phyloP scores from a whole-genome alignment of 306 rosid genomes.

The Inga oerstediana region DNA sequence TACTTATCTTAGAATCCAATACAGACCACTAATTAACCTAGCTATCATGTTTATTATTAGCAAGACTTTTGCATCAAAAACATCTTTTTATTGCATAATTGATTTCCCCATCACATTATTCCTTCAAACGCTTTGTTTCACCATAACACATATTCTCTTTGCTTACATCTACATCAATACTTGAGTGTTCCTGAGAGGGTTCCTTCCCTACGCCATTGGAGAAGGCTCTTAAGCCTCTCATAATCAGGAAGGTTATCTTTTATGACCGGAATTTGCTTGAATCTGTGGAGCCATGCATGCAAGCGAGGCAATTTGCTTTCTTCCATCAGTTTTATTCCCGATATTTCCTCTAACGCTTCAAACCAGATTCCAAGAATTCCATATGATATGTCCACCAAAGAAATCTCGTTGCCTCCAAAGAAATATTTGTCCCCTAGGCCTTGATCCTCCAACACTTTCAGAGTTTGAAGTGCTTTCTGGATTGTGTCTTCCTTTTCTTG shows the following conservation, averaged over 20 bases:
- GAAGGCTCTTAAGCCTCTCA: conserved; percentile 5
- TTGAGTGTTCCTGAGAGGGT: not conserved
- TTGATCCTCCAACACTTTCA: conserved; percentile 32
- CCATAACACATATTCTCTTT: not conserved
- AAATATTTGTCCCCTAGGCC: conserved; percentile 25
- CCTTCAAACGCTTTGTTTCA: not conserved
- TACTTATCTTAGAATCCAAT: not conserved
- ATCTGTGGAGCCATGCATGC: conserved; percentile 15
- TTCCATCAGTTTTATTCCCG: conserved; percentile 30
- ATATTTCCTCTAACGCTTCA: conserved; percentile 22
- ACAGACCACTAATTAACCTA: not conserved
- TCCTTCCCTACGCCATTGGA: conserved; percentile 19
- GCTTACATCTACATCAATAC: not conserved
- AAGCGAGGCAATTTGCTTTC: conserved; percentile 19
- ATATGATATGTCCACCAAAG: conserved; percentile 33
- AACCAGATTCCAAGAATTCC: conserved; percentile 33
- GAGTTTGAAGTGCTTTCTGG: conserved; percentile 23
- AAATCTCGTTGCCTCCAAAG: conserved; percentile 27
- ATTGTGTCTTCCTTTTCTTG: conserved; percentile 14
- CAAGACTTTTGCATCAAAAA: not conserved
- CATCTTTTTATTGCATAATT: not conserved
- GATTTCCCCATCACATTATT: not conserved
- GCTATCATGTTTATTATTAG: not conserved
- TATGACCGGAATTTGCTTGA: not conserved
- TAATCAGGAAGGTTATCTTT: conserved; percentile 27